phyloP scores from a whole-genome alignment of 441 rosid genomes.

The Theobroma grandiflorum region DNA sequence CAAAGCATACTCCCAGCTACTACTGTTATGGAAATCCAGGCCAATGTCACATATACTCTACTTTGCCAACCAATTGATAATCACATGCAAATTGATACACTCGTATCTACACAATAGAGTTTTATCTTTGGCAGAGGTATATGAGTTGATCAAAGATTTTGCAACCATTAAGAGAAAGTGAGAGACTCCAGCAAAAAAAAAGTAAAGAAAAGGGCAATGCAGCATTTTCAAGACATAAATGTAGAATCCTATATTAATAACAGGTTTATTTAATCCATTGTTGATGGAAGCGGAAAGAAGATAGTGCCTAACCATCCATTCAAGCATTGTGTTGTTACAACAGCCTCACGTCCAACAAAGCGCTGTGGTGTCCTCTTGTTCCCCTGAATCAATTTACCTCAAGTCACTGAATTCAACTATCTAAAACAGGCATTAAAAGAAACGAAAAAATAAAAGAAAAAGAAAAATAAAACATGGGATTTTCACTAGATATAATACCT shows the following conservation, averaged over 20 bases:
- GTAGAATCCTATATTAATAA: not conserved
- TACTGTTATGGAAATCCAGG: not conserved
- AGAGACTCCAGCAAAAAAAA: not conserved
- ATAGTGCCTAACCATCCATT: conserved; percentile 81
- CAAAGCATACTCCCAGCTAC: not conserved
- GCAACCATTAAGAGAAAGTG: not conserved
- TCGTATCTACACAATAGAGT: conserved; percentile 3
- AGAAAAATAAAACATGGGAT: not conserved
- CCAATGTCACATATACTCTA: not conserved
- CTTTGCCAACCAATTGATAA: not conserved
- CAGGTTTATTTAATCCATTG: not conserved
- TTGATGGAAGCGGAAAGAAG: conserved; percentile 7
- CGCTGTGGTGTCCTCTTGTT: conserved; percentile 97
- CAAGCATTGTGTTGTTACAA: conserved; percentile 96
- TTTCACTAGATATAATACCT: conserved; percentile 53
- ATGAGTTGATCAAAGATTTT: not conserved
- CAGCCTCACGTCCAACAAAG: conserved; percentile 98
- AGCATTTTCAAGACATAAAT: not conserved
- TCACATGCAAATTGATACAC: not conserved
- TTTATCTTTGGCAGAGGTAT: not conserved
- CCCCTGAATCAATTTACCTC: conserved; percentile 64
- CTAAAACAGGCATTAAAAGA: conserved; percentile 13
- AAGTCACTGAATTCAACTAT: conserved; percentile 13
- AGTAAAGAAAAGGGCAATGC: not conserved
- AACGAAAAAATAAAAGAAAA: not conserved